A percentile compares a stretch with the other conserved stretches of the same genome.
These are phyloP conservation scores for Celoporthe dispersa DNA, from an alignment of 2,329 filamentous ascomycete species.

Conservation along the genomic window DNA sequence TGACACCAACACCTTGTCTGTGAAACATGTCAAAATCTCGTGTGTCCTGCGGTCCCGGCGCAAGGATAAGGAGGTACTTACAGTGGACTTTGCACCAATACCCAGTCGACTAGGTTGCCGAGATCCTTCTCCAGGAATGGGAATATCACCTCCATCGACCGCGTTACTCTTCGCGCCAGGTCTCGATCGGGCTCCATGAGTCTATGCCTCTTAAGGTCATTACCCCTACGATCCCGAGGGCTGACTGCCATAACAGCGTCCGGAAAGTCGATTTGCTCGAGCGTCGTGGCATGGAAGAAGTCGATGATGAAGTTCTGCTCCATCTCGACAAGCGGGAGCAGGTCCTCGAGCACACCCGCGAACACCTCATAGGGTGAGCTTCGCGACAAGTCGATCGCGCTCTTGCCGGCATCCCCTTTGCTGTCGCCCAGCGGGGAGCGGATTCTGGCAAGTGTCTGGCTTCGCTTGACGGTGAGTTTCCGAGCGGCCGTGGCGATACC, in stretches of 20 bases:
- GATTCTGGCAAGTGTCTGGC: constrained; percentile 81
- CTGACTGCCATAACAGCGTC: constrained; percentile 72
- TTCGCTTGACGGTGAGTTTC: constrained; percentile 92
- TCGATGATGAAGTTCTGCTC: constrained; percentile 98
- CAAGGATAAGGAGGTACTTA: constrained; percentile 54
- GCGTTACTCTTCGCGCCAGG: constrained; percentile 81
- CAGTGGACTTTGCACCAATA: constrained; percentile 78
- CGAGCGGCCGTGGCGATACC: constrained; percentile 74
- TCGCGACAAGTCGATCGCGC: constrained; percentile 49
- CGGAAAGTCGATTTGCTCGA: constrained; percentile 80
- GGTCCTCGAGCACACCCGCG: constrained; percentile 76
- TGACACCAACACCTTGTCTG: constrained; percentile 86
- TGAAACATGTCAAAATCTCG: constrained; percentile 30
- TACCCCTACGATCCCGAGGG: constrained; percentile 71
- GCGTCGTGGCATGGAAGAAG: constrained; percentile 92
- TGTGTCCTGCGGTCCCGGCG: background rate
- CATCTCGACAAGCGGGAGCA: constrained; percentile 81
- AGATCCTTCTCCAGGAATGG: constrained; percentile 79
- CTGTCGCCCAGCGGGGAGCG: constrained; percentile 71
- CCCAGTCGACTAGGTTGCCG: constrained; percentile 82
- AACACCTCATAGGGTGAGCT: constrained; percentile 83
- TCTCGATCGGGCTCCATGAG: constrained; percentile 88
- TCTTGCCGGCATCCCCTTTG: constrained; percentile 55
- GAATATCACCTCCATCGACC: constrained; percentile 88
- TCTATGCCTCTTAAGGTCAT: constrained; percentile 73